phyloP scores from a whole-genome alignment of 768 basidiomycete species.

The Flagelloscypha sp. region DNA sequence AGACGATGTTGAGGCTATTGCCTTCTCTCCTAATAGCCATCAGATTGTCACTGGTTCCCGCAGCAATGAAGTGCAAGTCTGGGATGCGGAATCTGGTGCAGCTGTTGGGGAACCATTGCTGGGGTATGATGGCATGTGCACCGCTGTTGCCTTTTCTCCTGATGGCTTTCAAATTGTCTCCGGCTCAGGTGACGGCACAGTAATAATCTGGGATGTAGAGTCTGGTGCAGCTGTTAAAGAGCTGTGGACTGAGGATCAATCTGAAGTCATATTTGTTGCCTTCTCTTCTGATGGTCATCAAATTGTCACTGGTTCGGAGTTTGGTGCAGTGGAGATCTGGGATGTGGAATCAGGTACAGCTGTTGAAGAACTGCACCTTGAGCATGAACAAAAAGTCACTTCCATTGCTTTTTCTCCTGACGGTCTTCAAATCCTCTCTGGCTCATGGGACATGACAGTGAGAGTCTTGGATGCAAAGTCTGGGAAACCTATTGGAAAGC shows the following conservation, averaged over 20 bases:
- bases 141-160: slow-evolving; percentile 18
- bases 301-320: slow-evolving; percentile 13
- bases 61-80: slow-evolving; percentile 17
- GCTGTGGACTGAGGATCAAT: slow-evolving; percentile 12
- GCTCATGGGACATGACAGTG: slow-evolving; percentile 22
- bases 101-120: slow-evolving; percentile 7
- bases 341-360: slow-evolving; percentile 7
- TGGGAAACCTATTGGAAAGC: slow-evolving; percentile 1
- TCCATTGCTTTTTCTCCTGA: slow-evolving; percentile 10
- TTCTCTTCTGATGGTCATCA: slow-evolving; percentile 15
- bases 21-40: slow-evolving; percentile 15
- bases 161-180: slow-evolving; percentile 19
- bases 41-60: slow-evolving; percentile 16
- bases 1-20: slow-evolving; percentile 7
- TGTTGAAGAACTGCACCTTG: slow-evolving; percentile 3
- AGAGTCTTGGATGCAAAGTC: slow-evolving; percentile 9
- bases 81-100: slow-evolving; percentile 15
- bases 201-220: slow-evolving; percentile 16
- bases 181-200: slow-evolving; percentile 19
- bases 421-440: slow-evolving; percentile 31
- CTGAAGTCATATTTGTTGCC: slow-evolving; percentile 8
- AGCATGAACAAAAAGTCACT: not conserved
- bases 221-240: slow-evolving; percentile 1
- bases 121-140: slow-evolving; percentile 11
- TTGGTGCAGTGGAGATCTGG: slow-evolving; percentile 14